phyloP scores from a whole-genome alignment of 768 basidiomycete genomes.

The Hypholoma fasciculare region DNA sequence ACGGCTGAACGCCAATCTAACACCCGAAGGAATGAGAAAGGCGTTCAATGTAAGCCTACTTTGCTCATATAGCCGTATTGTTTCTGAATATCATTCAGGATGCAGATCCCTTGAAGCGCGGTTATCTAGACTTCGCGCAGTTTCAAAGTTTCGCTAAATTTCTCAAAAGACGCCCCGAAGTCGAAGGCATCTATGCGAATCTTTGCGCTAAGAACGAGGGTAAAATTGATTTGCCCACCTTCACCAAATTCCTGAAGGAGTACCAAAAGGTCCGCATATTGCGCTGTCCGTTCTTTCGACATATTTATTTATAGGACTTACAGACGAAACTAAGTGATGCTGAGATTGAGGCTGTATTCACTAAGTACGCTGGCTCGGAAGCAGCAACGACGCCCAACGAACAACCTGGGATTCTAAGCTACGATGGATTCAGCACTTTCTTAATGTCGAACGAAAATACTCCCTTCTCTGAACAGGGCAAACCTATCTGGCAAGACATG shows the following conservation, averaged over 20 bases:
- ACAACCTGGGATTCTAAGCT: conserved; percentile 34
- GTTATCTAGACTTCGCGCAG: conserved; percentile 71
- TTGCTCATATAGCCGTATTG: background rate
- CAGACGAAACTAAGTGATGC: conserved; percentile 34
- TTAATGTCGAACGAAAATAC: conserved; percentile 80
- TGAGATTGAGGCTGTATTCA: conserved; percentile 35
- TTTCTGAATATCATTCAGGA: conserved; percentile 39
- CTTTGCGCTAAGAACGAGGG: conserved; percentile 30
- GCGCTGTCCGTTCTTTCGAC: background rate
- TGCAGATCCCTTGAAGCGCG: conserved; percentile 56
- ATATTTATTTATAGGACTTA: background rate
- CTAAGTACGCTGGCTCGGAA: conserved; percentile 28
- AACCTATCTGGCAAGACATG: conserved; percentile 78
- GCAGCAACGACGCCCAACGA: conserved; percentile 13
- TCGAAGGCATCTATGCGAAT: conserved; percentile 62
- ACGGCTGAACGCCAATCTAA: conserved; percentile 65
- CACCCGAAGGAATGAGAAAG: conserved; percentile 49
- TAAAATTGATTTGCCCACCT: conserved; percentile 41
- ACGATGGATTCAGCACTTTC: conserved; percentile 76
- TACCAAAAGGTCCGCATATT: conserved; percentile 36
- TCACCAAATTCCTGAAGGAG: conserved; percentile 45
- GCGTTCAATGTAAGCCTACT: conserved; percentile 53
- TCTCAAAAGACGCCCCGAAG: conserved; percentile 82
- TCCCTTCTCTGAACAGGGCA: conserved; percentile 39
- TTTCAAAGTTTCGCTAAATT: conserved; percentile 84